A percentile compares a stretch with the other conserved stretches of the same genome.
These are phyloP conservation scores for Fusarium sp. DNA, from an alignment of 2,329 filamentous ascomycete species.

Conservation along the genomic window DNA sequence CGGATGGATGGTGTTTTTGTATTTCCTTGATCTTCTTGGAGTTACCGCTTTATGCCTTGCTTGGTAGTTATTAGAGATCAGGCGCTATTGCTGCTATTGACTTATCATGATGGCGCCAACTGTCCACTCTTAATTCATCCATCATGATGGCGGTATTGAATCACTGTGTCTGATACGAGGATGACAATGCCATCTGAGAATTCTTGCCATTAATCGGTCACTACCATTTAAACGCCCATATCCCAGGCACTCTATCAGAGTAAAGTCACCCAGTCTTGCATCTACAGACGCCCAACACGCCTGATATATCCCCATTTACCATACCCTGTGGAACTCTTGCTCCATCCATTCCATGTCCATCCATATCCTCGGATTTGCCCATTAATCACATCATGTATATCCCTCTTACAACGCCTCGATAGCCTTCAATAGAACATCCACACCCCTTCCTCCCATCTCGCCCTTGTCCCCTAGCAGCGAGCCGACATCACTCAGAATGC, in stretches of 20 bases:
- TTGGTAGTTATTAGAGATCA: not conserved
- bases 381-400: constrained; percentile 7
- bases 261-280: constrained; percentile 13
- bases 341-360: constrained; percentile 7
- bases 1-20: not conserved
- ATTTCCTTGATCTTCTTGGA: not conserved
- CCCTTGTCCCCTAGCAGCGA: constrained; percentile 75
- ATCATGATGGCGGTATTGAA: no score
- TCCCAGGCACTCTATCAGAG: constrained; percentile 32
- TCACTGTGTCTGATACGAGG: no score
- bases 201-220: not conserved
- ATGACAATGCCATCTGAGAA: no score
- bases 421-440: constrained; percentile 70
- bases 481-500: constrained; percentile 88
- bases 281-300: constrained; percentile 32
- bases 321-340: constrained; percentile 1
- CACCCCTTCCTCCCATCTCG: constrained; percentile 61
- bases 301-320: constrained; percentile 4
- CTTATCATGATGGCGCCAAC: not conserved
- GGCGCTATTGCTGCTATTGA: not conserved
- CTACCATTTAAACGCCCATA: constrained; percentile 32
- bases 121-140: no score
- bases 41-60: not conserved
- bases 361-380: not conserved
- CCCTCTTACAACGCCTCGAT: constrained; percentile 66